Base-by-base conservation (phyloP, 352 stramenopile genomes). In the Aphanomyces euteiches region DNA sequence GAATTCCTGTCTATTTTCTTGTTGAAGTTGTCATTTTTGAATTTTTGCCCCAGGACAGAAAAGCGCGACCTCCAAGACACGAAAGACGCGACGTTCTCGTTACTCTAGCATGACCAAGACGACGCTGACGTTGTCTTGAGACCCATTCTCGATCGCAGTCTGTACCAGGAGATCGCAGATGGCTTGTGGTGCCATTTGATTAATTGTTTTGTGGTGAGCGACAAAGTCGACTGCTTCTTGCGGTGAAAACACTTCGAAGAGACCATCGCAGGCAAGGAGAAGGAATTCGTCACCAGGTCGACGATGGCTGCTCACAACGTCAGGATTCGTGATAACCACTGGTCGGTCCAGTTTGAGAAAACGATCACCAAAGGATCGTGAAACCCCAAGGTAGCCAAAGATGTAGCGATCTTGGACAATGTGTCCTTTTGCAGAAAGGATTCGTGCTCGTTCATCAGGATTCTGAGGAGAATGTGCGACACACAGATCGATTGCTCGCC, bases 181-280 rank as follows among this genome's bases (percentile, higher is more conserved):
- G 65, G 93, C 84, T 72, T 93, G 85, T 37, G 90, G 84, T 10
- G 37, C 13, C 50, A 90, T 76, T 34, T 37, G 57, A 64, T 92
- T 84, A 12, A 88, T 74, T 37, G 79, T 73, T 34, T 90, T 74
- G 66, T 93, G 92, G 50, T 77, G 68, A 36, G 83, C 81, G 17
- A 95, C 84, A 72, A 92, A 95, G 75, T 93, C 85, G 34, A 92
- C 86, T 3, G 92, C 86, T 21, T 89, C 77, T 75, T 93, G 85
- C 15, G 83, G 84, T 47, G 79, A 64, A 82, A 95, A 92, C 67
- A 95, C 86, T 70, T 95, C 87, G 73, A 90, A 95, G 5, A 95
- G 77, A 28, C 87, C 87, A 69, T 95, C 87, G 69, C 87, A 93
- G 47, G 82, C 87, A 12, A 95, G 73, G 12, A 95, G 82, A 47